Evolutionary conservation across 73 alveolate species (phyloP), one percentile per base, ranked within the genome.

Genomic region (Symbiodinium pilosum): DNA sequence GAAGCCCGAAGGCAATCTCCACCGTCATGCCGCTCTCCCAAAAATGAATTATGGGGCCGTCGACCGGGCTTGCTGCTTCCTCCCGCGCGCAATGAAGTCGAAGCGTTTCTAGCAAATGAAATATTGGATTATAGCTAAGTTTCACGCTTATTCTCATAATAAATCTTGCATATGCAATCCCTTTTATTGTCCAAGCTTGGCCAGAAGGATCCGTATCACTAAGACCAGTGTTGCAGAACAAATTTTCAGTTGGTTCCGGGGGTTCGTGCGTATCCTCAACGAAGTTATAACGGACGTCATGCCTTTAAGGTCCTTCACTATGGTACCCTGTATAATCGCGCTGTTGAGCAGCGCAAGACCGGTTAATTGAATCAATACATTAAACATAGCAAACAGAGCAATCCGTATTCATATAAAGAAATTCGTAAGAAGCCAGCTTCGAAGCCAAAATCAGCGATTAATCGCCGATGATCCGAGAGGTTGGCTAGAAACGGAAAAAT

Each of bases 1-100:
- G 16, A 16, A 21, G 77, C 77, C 77, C 38, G 77, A 64, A 36
- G 77, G 77, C 16, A 64, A 64, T 26, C 39, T 12, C 30, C 3
- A 26, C 32, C 77, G 21, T 32, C 39, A 64, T 9, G 77, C 32
- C 77, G 77, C 77, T 3, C 32, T 64, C 77, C 0, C 32, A 11
- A 2, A 18, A 18, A 28, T 83, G 51, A 83, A 83, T 38, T 83
- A 64, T 38, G 52, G 12, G 64, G 40, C 24, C 54, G 39, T 34
- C 41, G 89, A 83, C 36, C 89, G 89, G 8, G 89, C 89, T 40
- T 75, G 87, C 47, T 7, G 87, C 28, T 75, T 75, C 47, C 9
- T 11, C 51, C 32, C 32, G 26, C 12, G 34, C 4, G 87, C 51
- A 36, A 11, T 41, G 18, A 30, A 18, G 28, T 7, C 21, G 28